Evolutionary conservation across 805 yeast species (phyloP).

Genomic region (Yarrowia sp.): DNA sequence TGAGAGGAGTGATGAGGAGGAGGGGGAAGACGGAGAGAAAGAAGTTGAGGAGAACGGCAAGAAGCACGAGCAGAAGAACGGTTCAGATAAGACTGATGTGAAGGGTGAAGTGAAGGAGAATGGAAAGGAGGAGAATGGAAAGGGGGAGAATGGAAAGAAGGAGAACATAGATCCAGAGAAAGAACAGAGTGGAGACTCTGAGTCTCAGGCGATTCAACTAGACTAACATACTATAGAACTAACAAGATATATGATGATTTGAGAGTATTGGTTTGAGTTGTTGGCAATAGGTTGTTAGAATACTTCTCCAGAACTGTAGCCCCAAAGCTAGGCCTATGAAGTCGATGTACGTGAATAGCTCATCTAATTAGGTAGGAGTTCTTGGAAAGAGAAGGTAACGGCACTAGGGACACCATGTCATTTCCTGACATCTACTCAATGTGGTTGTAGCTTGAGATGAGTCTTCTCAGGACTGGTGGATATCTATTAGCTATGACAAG

Average conservation of each 20-base stretch:
- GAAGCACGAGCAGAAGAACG: background rate
- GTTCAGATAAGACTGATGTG: background rate
- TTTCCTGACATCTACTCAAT: no score
- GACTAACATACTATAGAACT: slow-evolving; percentile 12
- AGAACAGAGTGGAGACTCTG: background rate
- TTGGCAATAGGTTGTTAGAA: no score
- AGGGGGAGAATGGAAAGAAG: background rate
- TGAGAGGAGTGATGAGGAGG: background rate
- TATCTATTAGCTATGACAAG: no score
- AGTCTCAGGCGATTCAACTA: background rate
- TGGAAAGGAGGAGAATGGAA: background rate
- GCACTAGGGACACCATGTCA: no score
- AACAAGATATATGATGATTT: background rate
- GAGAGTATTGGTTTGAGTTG: no score
- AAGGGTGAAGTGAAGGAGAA: background rate
- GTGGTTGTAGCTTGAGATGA: no score
- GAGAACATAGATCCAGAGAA: background rate
- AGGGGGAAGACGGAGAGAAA: background rate
- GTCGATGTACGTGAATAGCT: no score
- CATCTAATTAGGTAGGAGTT: no score
- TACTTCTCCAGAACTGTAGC: no score
- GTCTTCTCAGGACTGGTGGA: no score
- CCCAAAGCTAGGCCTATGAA: no score
- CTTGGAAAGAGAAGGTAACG: no score
- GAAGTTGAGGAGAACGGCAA: background rate